These are phyloP conservation scores for Tylopilus subfusipes DNA, from an alignment of 768 basidiomycete genomes.

Conservation along the genomic window DNA sequence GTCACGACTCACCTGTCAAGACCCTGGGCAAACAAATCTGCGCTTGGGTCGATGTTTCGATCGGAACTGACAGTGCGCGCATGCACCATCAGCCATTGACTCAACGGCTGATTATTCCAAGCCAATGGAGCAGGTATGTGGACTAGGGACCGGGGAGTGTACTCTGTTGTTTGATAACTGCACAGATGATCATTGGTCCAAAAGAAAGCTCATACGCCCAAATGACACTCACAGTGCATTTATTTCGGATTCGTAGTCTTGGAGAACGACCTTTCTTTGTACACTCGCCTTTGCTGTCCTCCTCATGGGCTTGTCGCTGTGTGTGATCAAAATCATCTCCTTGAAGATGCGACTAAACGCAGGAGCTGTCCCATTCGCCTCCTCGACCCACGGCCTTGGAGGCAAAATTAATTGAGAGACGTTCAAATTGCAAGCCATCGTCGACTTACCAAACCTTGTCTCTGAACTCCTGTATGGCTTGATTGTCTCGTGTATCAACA, in stretches of 20 bases:
- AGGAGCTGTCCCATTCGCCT: conserved; percentile 38
- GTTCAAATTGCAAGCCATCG: too few relatives aligned
- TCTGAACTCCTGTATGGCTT: conserved; percentile 12
- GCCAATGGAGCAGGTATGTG: background rate
- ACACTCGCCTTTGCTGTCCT: conserved; percentile 34
- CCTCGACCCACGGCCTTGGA: conserved; percentile 36
- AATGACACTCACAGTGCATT: conserved; percentile 15
- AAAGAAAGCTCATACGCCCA: background rate
- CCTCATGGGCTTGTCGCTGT: conserved; percentile 37
- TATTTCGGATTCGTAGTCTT: conserved; percentile 27
- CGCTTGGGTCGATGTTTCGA: background rate
- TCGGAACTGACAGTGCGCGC: background rate
- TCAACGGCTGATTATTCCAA: background rate
- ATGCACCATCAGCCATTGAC: conserved; percentile 15
- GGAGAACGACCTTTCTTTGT: conserved; percentile 13
- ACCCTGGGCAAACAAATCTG: conserved; percentile 30
- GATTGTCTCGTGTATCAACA: conserved; percentile 7
- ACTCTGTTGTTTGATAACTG: conserved; percentile 2
- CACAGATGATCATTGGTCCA: background rate
- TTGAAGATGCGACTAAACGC: conserved; percentile 44
- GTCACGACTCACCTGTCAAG: conserved; percentile 29
- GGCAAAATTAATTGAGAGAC: background rate
- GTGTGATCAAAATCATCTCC: conserved; percentile 48
- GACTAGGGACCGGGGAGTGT: background rate
- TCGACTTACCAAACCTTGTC: conserved; percentile 23